A percentile compares a stretch with the other conserved stretches of the same genome.
phyloP scores from a whole-genome alignment of 2,329 filamentous ascomycete species.

The Arthrinium phaeospermum region DNA sequence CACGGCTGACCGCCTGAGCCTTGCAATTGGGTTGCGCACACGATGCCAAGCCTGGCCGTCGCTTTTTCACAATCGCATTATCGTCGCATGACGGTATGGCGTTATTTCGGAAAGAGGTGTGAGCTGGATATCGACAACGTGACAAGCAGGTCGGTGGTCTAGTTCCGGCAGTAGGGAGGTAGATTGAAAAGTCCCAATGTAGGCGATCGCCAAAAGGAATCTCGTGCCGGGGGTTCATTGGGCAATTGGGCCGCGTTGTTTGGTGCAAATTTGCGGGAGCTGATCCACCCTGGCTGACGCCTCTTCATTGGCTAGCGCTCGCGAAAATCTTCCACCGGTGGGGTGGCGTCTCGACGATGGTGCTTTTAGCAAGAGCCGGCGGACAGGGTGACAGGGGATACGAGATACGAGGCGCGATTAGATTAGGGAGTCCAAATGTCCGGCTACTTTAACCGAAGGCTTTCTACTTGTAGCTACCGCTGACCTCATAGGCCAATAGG shows the following conservation, averaged over 20 bases:
- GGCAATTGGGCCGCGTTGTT: background rate
- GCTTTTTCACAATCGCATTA: background rate
- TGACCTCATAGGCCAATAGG: background rate
- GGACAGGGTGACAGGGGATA: background rate
- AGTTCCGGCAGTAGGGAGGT: background rate
- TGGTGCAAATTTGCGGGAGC: background rate
- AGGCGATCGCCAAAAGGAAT: background rate
- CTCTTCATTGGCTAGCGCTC: background rate
- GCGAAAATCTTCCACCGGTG: background rate
- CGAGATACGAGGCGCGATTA: background rate
- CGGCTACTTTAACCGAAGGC: background rate
- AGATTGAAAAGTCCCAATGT: background rate
- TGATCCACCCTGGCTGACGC: background rate
- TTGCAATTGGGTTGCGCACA: background rate
- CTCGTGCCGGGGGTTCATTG: background rate
- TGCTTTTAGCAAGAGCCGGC: background rate
- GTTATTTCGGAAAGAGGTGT: background rate
- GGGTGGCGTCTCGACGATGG: background rate
- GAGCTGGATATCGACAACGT: background rate
- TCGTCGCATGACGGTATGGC: background rate
- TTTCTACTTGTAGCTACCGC: background rate
- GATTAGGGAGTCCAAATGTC: background rate
- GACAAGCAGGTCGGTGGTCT: background rate
- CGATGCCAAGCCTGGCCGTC: constrained; percentile 9
- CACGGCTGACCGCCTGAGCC: background rate